A percentile compares a stretch with the other conserved stretches of the same genome.
These are phyloP conservation scores for Globisporangium splendens DNA, from an alignment of 352 stramenopile genomes.

Conservation along the genomic window DNA sequence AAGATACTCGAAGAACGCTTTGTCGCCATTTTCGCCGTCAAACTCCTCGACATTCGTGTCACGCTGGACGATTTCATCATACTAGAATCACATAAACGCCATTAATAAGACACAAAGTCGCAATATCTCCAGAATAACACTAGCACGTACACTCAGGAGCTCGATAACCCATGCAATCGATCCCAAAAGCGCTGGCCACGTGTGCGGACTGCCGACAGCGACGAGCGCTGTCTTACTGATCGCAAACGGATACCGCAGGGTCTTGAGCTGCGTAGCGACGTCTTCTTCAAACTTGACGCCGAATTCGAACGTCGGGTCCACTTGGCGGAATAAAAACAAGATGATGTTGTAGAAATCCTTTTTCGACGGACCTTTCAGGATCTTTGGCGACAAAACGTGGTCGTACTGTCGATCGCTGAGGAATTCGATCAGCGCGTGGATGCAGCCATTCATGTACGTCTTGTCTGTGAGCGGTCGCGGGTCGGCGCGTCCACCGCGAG, in stretches of 20 bases:
- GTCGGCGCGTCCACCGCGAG: conserved; percentile 51
- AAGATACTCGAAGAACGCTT: conserved; percentile 95
- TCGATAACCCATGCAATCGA: conserved; percentile 97
- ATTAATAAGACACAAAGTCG: conserved; percentile 5
- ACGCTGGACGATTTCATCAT: conserved; percentile 79
- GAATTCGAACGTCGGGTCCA: conserved; percentile 91
- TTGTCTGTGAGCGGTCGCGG: conserved; percentile 89
- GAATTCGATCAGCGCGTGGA: conserved; percentile 93
- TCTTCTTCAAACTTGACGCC: conserved; percentile 76
- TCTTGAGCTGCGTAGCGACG: conserved; percentile 64
- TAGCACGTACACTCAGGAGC: conserved; percentile 73
- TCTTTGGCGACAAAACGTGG: conserved; percentile 88
- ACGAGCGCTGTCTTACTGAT: conserved; percentile 96
- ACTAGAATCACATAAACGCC: conserved; percentile 31
- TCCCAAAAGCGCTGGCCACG: conserved; percentile 94
- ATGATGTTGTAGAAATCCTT: conserved; percentile 98
- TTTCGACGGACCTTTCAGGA: conserved; percentile 90
- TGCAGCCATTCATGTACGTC: conserved; percentile 89
- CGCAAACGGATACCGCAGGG: conserved; percentile 92
- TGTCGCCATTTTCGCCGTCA: conserved; percentile 77
- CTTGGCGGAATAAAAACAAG: conserved; percentile 93
- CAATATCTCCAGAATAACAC: neutral
- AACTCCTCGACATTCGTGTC: conserved; percentile 53
- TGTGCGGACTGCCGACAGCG: conserved; percentile 93
- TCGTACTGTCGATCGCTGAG: conserved; percentile 90